Percentiles rank a stretch among this genome's conserved stretches.
Evolutionary conservation across 2,329 filamentous ascomycete species (phyloP).

Genomic region (Colletotrichum australisinense): DNA sequence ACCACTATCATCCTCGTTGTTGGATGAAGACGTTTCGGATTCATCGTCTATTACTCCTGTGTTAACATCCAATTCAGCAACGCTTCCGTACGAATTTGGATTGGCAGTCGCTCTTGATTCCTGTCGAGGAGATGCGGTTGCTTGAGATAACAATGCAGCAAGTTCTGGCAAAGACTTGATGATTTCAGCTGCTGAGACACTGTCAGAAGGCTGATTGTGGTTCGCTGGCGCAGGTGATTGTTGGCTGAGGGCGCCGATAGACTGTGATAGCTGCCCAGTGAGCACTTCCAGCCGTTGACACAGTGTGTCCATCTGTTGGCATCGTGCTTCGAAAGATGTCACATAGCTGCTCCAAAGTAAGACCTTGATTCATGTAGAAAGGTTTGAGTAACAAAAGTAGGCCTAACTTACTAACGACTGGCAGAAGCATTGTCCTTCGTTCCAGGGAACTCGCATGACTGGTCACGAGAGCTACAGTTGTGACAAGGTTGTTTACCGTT

Average conservation of each 20-base stretch:
- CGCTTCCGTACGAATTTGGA: not conserved
- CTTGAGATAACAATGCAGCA: not conserved
- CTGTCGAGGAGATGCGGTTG: not conserved
- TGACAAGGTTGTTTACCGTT: constrained; percentile 41
- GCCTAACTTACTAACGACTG: constrained; percentile 33
- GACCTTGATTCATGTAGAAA: not conserved
- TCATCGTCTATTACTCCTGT: not conserved
- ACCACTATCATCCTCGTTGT: not conserved
- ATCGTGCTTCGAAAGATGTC: constrained; percentile 39
- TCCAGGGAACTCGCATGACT: constrained; percentile 38
- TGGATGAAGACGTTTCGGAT: not conserved
- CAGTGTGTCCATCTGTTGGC: constrained; percentile 40
- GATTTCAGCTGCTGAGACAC: not conserved
- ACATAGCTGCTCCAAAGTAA: constrained; percentile 30
- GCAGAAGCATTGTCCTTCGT: constrained; percentile 40
- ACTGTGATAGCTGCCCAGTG: constrained; percentile 33
- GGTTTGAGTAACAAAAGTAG: not conserved
- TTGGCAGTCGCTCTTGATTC: not conserved
- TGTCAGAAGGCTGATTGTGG: not conserved
- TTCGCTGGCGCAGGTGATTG: not conserved
- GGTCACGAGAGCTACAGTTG: constrained; percentile 39
- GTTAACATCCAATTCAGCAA: not conserved
- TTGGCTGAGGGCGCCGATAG: constrained; percentile 10
- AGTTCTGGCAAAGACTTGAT: not conserved
- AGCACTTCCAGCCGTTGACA: constrained; percentile 40